phyloP scores from a whole-genome alignment of 2,329 filamentous ascomycete genomes.

The Ascomycota sp. region DNA sequence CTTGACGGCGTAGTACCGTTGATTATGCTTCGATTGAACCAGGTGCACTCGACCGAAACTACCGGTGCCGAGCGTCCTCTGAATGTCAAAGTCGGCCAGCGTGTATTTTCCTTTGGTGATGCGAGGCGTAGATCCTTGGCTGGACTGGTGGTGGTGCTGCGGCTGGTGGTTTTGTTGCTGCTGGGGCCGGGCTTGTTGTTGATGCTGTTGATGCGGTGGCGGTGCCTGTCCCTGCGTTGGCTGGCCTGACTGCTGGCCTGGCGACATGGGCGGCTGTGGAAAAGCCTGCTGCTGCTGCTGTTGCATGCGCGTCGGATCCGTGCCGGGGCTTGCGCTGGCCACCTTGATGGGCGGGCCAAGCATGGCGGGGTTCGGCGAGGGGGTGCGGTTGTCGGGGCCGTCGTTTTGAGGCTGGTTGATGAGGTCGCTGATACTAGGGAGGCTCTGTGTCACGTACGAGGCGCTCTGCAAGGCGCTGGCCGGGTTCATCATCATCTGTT shows the following conservation, averaged over 20 bases:
- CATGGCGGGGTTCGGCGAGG: constrained; percentile 9
- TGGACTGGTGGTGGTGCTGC: constrained; percentile 12
- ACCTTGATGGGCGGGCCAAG: constrained; percentile 7
- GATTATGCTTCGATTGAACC: constrained; percentile 93
- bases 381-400: constrained; percentile 7
- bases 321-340: constrained; percentile 16
- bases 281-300: constrained; percentile 15
- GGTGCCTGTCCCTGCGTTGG: constrained; percentile 10
- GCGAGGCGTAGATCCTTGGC: constrained; percentile 21
- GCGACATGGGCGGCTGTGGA: constrained; percentile 10
- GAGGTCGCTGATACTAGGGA: constrained; percentile 63
- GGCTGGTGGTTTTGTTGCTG: constrained; percentile 9
- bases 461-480: constrained; percentile 8
- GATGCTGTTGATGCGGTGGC: constrained; percentile 11
- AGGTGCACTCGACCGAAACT: constrained; percentile 93
- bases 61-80: constrained; percentile 81
- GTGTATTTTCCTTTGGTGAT: constrained; percentile 96
- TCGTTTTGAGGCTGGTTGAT: constrained; percentile 36
- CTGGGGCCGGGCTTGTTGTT: constrained; percentile 5
- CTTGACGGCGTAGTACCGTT: constrained; percentile 94
- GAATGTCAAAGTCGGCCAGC: constrained; percentile 68
- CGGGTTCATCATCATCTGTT: constrained; percentile 6
- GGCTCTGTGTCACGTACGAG: constrained; percentile 30
- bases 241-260: constrained; percentile 2
- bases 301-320: constrained; percentile 13